Evolutionary conservation across 2,329 filamentous ascomycete genomes (phyloP), one percentile per base, ranked within the genome.

Genomic region (Chaetomium globosum): DNA sequence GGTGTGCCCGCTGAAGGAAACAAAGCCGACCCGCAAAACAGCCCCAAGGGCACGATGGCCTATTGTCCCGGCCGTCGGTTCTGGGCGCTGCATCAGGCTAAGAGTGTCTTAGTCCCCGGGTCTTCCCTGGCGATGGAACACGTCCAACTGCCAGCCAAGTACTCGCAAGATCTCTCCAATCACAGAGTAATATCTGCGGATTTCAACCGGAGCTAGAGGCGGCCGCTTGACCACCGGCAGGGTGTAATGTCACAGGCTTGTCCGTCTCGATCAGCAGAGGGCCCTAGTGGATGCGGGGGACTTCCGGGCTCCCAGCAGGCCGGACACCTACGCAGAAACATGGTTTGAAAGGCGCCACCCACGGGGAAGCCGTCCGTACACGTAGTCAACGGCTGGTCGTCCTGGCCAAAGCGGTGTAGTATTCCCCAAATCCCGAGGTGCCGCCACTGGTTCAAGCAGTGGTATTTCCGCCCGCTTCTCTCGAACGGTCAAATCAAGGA

Each of bases 41-140:
- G 43, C 51, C 58, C 54, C 61, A 55, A 67, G 30, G 31, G 31
- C 33, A 66, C 46, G 51, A 48, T 67, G 54, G 63, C 59, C 57
- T 58, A 56, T 59, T 59, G 28, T 49, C 66, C 48, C 52, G 51
- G 56, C 43, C 64, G 54, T 55, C 59, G 55, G 51, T 48, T 36
- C 54, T 66, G 48, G 61, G 52, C 49, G 63, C 60, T 68, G 69
- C 64, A 68, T 65, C 67, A 69, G 65, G 67, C 67, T 67, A 68
- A 69, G 63, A 68, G 48, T 36, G 65, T 63, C 65, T 70, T 63
- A 61, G 65, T 55, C 63, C 53, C 53, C 52, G 52, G 61, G 23
- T 56, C 60, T 43, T 63, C 51, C 63, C 61, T 59, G 59, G 67
- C 31, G 51, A 65, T 59, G 49, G 62, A 65, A 69, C 66, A 71